Base-by-base conservation (phyloP, 305 asterid species). In the Rubia tinctorum region DNA sequence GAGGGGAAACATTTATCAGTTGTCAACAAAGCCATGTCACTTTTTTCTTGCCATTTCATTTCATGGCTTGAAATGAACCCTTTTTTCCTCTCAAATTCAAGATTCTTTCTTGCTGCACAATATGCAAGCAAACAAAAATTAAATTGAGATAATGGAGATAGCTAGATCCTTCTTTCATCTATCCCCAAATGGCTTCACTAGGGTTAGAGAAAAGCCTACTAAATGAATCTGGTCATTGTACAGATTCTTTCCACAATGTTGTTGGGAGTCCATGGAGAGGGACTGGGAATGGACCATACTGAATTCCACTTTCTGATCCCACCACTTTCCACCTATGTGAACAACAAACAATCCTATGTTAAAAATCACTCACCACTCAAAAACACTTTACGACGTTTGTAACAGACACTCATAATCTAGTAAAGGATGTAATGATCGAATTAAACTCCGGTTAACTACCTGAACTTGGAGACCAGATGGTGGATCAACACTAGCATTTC, bases 401-500 rank as follows among this genome's bases (percentile, higher is more conserved):
- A 17, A 18, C 15, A 17, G 8, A n/a, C 7, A 17, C 53, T 47
- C 53, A 0, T 17, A 55, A n/a, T 1, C 23, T 55, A 6, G 61
- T 1, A n/a, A 0, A 9, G 1, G 18, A 18, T 49, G 4, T 15
- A 44, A 44, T 44, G 13, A 12, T 7, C 49, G n/a, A n/a, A n/a
- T n/a, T n/a, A n/a, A n/a, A n/a, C n/a, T n/a, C n/a, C n/a, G n/a
- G n/a, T n/a, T 30, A 15, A 37, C 10, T 84, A 89, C 98, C 96
- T 91, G 82, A 85, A 88, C 4, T 80, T 86, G 74, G 96, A 80
- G 77, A 86, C 74, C 13, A 93, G 83, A 73, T 91, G 96, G 81
- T 93, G 96, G 23, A 85, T 86, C 86, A 93, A 75, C n/a, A 91
- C 79, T 72, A 91, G 85, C 81, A 93, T 87, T 82, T 91, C 96